A percentile compares a stretch with the other conserved stretches of the same genome.
Evolutionary conservation across 768 basidiomycete genomes (phyloP).

Genomic region (Cystobasidium ongulense): DNA sequence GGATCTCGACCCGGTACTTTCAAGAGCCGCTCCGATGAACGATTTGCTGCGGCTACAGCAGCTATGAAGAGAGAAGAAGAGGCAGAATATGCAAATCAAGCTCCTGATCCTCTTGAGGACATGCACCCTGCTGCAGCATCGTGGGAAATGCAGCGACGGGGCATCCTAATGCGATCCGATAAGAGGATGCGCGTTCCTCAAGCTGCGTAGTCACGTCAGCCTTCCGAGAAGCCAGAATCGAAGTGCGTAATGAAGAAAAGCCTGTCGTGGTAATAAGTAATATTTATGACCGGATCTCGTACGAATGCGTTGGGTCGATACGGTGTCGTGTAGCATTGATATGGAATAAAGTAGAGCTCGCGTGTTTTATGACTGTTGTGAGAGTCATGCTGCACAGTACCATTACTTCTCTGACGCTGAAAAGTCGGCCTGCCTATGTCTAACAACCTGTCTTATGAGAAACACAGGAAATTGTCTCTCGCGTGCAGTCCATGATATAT

Average conservation of each 20-base stretch:
- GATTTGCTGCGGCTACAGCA: neutral
- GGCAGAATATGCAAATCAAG: neutral
- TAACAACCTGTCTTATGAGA: too few species aligned
- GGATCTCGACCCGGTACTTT: neutral
- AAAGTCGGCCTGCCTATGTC: too few species aligned
- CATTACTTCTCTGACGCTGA: too few species aligned
- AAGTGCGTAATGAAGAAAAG: too few species aligned
- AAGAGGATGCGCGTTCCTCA: neutral
- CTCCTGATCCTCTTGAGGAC: neutral
- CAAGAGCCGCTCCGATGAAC: conserved; percentile 3
- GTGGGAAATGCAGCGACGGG: neutral
- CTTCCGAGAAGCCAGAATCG: neutral
- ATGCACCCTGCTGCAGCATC: neutral
- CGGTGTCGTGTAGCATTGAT: too few species aligned
- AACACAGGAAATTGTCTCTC: too few species aligned
- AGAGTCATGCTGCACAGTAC: too few species aligned
- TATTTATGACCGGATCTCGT: too few species aligned
- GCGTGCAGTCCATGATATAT: neutral
- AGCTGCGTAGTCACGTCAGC: neutral
- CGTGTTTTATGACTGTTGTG: too few species aligned
- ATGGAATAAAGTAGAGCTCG: too few species aligned
- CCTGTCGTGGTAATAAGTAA: too few species aligned
- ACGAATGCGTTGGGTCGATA: too few species aligned
- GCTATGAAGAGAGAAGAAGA: neutral
- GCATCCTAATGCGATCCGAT: neutral